Conservation (phyloP, 108 stramenopile species). For the Cylindrotheca fusiformis region DNA sequence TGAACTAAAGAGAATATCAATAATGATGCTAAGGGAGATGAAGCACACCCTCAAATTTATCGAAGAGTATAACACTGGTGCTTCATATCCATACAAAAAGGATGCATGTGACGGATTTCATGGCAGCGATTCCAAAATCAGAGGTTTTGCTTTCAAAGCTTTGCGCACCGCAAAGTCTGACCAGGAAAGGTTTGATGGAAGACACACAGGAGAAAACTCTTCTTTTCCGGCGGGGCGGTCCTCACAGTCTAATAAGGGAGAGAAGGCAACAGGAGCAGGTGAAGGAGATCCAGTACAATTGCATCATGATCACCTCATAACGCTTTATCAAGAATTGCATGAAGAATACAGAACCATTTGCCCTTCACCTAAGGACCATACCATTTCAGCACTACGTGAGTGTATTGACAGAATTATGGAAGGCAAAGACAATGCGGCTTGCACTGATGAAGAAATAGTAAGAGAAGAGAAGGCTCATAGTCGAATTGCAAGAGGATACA, state of each 20-base stretch:
- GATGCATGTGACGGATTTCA: background rate
- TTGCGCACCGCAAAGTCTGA: background rate
- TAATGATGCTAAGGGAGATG: conserved; percentile 14
- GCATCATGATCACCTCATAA: too few species aligned
- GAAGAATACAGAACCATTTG: background rate
- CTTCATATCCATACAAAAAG: background rate
- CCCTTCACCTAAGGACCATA: background rate
- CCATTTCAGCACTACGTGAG: background rate
- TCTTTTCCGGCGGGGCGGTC: too few species aligned
- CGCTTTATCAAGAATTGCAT: background rate
- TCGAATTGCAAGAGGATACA: conserved; percentile 23
- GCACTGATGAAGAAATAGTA: conserved; percentile 11
- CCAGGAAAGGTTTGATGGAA: background rate
- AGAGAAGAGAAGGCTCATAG: conserved; percentile 11
- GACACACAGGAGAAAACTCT: too few species aligned
- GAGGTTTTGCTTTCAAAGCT: background rate
- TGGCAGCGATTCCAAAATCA: background rate
- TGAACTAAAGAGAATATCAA: conserved; percentile 10
- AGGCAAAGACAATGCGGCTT: background rate
- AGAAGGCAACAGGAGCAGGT: background rate
- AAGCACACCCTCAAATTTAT: conserved; percentile 15
- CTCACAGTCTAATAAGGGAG: background rate
- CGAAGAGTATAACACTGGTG: conserved; percentile 12
- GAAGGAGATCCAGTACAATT: background rate
- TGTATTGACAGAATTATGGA: background rate